Conservation (phyloP, 306 rosid genomes). For the Macrotyloma uniflorum region DNA sequence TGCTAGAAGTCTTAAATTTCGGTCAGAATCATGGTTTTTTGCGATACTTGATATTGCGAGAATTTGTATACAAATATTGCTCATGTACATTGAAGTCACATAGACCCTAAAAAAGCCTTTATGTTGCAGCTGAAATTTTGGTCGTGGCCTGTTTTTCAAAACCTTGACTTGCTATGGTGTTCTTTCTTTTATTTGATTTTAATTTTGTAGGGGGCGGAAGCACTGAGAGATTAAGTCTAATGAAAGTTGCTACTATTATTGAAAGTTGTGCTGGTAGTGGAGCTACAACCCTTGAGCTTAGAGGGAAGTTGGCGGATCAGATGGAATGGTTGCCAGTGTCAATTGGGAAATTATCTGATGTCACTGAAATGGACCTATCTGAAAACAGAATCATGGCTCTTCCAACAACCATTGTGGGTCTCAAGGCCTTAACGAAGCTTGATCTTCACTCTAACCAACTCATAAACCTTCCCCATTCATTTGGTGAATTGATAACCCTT, state of each 20-base stretch:
- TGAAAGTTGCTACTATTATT: constrained; percentile 87
- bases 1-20: background rate
- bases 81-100: background rate
- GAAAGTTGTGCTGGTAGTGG: constrained; percentile 69
- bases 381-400: constrained; percentile 90
- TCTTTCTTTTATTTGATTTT: constrained; percentile 19
- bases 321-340: constrained; percentile 90
- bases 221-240: constrained; percentile 66
- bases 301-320: constrained; percentile 77
- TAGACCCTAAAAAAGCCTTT: background rate
- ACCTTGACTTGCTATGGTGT: background rate
- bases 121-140: background rate
- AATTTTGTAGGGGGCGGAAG: constrained; percentile 54
- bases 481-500: constrained; percentile 80
- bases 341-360: constrained; percentile 74
- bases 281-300: constrained; percentile 64
- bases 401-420: constrained; percentile 69
- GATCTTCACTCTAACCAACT: constrained; percentile 89
- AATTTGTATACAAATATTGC: background rate
- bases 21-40: too few relatives aligned
- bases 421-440: constrained; percentile 74
- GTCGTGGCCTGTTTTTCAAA: background rate
- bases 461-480: constrained; percentile 78
- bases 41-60: background rate
- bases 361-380: constrained; percentile 71